Conservation (phyloP, 176 grass and related monocot genomes). For the Puccinellia tenuiflora region DNA sequence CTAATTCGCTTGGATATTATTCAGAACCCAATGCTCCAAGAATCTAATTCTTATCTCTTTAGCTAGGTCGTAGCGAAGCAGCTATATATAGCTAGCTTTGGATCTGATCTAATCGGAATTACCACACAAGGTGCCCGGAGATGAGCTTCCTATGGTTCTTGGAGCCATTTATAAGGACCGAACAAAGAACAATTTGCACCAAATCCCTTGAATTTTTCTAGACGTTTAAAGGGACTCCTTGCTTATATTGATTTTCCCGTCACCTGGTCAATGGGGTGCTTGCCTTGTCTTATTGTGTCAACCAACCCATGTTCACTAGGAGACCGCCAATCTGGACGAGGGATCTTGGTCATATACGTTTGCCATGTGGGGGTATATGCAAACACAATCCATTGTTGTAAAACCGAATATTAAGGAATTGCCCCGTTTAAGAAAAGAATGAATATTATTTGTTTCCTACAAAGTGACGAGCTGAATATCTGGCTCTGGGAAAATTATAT, state of each 20-base stretch:
- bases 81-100: not conserved
- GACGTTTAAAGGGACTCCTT: not conserved
- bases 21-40: not conserved
- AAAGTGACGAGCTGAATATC: no score
- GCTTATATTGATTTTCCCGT: no score
- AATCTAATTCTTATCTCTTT: conserved; percentile 13
- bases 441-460: no score
- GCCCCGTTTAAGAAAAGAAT: no score
- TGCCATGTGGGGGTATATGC: not conserved
- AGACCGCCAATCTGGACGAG: conserved; percentile 25
- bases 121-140: conserved; percentile 8
- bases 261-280: conserved; percentile 8
- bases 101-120: not conserved
- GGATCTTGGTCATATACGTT: not conserved
- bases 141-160: conserved; percentile 15
- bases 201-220: not conserved
- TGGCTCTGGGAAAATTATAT: no score
- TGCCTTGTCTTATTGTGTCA: conserved; percentile 19
- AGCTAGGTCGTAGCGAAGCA: not conserved
- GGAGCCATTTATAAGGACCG: conserved; percentile 26
- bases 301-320: conserved; percentile 3
- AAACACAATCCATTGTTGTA: not conserved
- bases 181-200: not conserved
- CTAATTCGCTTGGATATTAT: conserved; percentile 1
- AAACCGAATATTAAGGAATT: no score